phyloP scores from a whole-genome alignment of 192 early-diverging fungal species.

The Dissophora ornata region DNA sequence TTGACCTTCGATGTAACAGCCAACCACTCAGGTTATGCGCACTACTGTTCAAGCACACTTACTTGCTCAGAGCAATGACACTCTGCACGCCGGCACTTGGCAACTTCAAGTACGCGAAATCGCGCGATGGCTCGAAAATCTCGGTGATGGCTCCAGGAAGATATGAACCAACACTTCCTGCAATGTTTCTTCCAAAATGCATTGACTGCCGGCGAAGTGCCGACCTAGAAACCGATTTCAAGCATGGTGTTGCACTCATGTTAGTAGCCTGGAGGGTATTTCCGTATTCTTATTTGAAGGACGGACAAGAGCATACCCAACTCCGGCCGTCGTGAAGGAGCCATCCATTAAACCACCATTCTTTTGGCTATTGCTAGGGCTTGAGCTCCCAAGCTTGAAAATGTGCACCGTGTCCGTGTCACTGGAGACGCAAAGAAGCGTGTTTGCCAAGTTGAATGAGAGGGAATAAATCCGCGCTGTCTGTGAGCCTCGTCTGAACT shows the following conservation, averaged over 20 bases:
- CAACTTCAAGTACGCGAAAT: conserved; percentile 94
- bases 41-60: no score
- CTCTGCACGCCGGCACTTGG: conserved; percentile 82
- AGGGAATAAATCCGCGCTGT: conserved; percentile 92
- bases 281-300: no score
- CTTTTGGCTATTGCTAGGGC: conserved; percentile 7
- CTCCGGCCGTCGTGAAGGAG: conserved; percentile 12
- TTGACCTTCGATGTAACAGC: no score
- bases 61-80: conserved; percentile 79
- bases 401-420: conserved; percentile 98
- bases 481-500: conserved; percentile 96
- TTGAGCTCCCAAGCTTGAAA: conserved; percentile 70
- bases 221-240: no score
- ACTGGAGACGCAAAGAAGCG: conserved; percentile 84
- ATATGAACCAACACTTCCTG: conserved; percentile 85
- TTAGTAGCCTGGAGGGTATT: no score
- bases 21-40: no score
- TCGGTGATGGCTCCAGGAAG: conserved; percentile 90
- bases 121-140: conserved; percentile 94
- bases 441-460: conserved; percentile 79
- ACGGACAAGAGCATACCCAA: conserved; percentile 21
- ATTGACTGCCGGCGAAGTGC: conserved; percentile 69
- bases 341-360: conserved; percentile 32
- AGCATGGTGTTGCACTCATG: no score
- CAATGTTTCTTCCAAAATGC: conserved; percentile 71